phyloP scores from a whole-genome alignment of 768 basidiomycete species.

The Phaffia tasmanica region DNA sequence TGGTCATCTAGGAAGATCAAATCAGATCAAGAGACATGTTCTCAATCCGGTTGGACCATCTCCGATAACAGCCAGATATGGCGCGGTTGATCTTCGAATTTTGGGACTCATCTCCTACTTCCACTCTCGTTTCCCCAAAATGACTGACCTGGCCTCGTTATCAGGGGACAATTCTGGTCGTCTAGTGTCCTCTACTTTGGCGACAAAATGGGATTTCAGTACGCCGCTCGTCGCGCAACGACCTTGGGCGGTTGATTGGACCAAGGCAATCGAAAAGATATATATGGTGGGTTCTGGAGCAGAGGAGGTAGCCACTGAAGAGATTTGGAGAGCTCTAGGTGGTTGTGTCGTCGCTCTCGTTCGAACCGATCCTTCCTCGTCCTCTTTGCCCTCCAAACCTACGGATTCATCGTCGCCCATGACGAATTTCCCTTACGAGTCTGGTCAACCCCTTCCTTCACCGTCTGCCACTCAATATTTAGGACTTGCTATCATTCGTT shows the following conservation, averaged over 20 bases:
- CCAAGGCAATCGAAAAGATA: slow-evolving; percentile 50
- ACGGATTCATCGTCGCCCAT: slow-evolving; percentile 1
- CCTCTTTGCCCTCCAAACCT: slow-evolving; percentile 19
- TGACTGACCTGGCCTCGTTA: background rate
- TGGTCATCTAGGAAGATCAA: background rate
- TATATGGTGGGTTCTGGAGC: slow-evolving; percentile 59
- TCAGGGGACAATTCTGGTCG: background rate
- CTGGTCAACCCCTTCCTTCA: slow-evolving; percentile 47
- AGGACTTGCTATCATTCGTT: slow-evolving; percentile 68
- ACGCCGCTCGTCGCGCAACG: slow-evolving; percentile 55
- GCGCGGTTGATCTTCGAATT: slow-evolving; percentile 59
- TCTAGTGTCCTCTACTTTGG: slow-evolving; percentile 22
- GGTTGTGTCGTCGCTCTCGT: slow-evolving; percentile 71
- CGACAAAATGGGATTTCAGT: slow-evolving; percentile 55
- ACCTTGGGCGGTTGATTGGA: slow-evolving; percentile 62
- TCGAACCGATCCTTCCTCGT: background rate
- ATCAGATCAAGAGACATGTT: slow-evolving; percentile 2
- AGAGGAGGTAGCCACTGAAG: slow-evolving; percentile 64
- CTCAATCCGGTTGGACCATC: slow-evolving; percentile 47
- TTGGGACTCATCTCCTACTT: slow-evolving; percentile 68
- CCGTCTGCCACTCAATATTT: slow-evolving; percentile 54
- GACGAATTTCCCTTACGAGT: slow-evolving; percentile 45
- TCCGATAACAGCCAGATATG: slow-evolving; percentile 43
- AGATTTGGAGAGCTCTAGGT: slow-evolving; percentile 62
- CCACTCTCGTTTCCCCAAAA: slow-evolving; percentile 40